Conservation (phyloP, 176 grass and related monocot genomes). For the Triticum turgidum region DNA sequence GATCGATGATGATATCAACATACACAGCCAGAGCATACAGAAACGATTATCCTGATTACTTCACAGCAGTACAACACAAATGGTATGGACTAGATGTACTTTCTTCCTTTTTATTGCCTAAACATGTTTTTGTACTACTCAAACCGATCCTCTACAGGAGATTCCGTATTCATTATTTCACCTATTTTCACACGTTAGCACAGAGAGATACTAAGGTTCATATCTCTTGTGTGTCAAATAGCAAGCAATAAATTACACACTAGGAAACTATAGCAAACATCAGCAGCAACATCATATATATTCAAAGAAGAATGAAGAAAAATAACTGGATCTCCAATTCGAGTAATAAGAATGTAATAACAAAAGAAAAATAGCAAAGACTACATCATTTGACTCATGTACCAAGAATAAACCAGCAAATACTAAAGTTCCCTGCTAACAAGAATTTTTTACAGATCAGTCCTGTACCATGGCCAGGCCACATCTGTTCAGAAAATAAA, state of each 20-base stretch:
- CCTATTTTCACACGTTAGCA: neutral
- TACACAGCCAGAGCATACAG: constrained; percentile 9
- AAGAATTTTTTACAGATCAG: too few species aligned
- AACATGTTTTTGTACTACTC: neutral
- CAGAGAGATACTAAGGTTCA: neutral
- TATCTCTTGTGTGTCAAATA: neutral
- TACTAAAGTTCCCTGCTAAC: too few species aligned
- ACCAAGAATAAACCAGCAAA: neutral
- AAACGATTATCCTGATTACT: constrained; percentile 24
- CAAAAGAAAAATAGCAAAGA: neutral
- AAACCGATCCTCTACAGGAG: neutral
- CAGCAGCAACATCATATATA: neutral
- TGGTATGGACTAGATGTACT: neutral
- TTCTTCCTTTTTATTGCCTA: neutral
- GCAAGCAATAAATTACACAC: neutral
- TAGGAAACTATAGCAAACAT: neutral
- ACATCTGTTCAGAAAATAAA: neutral
- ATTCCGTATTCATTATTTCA: neutral
- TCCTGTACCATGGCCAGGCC: neutral
- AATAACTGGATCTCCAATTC: neutral
- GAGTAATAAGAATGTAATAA: neutral
- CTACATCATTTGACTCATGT: neutral
- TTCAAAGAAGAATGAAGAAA: neutral
- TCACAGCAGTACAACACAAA: constrained; percentile 1
- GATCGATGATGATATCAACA: constrained; percentile 22